phyloP scores from a whole-genome alignment of 805 yeast genomes.

The Clavispora vitiphila region DNA sequence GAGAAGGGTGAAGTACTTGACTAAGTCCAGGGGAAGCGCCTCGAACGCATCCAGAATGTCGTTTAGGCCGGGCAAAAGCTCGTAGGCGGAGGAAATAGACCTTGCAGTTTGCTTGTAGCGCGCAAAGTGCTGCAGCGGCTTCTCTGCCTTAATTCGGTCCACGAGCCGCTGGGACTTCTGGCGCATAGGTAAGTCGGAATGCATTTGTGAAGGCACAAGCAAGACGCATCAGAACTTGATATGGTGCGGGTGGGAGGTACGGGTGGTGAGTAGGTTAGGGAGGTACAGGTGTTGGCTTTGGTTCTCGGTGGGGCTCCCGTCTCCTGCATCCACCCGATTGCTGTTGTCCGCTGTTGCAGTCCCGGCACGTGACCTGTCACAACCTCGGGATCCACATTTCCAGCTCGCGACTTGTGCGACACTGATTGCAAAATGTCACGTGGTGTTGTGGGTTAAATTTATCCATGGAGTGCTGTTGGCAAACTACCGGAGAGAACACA shows the following conservation, averaged over 20 bases:
- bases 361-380: not conserved
- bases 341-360: too few relatives aligned
- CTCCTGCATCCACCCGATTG: too few relatives aligned
- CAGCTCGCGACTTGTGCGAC: not conserved
- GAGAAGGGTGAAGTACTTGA: slow-evolving; percentile 78
- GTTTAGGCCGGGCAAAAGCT: slow-evolving; percentile 72
- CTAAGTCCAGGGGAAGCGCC: slow-evolving; percentile 79
- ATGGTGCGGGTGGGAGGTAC: not conserved
- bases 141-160: slow-evolving; percentile 18
- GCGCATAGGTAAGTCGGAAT: slow-evolving; percentile 24
- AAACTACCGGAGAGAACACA: too few relatives aligned
- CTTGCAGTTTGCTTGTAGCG: slow-evolving; percentile 32
- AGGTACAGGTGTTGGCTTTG: too few relatives aligned
- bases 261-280: too few relatives aligned
- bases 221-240: too few relatives aligned
- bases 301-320: too few relatives aligned
- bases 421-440: slow-evolving; percentile 17
- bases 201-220: too few relatives aligned
- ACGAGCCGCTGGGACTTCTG: slow-evolving; percentile 30
- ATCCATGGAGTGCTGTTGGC: slow-evolving; percentile 8
- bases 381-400: not conserved
- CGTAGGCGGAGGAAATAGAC: slow-evolving; percentile 29
- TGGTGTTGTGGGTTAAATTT: slow-evolving; percentile 4
- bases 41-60: slow-evolving; percentile 89
- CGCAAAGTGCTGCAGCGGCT: slow-evolving; percentile 25